A percentile compares a stretch with the other conserved stretches of the same genome.
Conservation (phyloP, 179 eudicot genomes). For the Heliamphora pulchella region DNA sequence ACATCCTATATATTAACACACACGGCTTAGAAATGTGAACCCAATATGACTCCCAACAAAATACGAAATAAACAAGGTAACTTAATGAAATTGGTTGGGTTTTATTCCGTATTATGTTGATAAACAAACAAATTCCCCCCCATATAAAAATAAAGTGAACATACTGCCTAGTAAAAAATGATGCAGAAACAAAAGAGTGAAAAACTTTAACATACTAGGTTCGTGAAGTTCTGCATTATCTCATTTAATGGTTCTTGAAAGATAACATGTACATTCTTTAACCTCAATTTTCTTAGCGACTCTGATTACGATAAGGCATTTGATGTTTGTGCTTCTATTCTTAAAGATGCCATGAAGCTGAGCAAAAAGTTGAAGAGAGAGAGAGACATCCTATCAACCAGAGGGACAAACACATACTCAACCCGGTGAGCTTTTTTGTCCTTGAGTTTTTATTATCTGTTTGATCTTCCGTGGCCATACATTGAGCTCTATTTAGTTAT, state of each 20-base stretch:
- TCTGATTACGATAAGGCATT: neutral
- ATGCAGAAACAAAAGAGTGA: no score
- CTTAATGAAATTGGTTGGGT: no score
- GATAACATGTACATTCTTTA: neutral
- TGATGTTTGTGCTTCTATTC: constrained; percentile 18
- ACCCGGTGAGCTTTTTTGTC: constrained; percentile 42
- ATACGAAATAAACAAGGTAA: no score
- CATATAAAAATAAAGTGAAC: no score
- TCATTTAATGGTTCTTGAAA: constrained; percentile 11
- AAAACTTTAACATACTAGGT: no score
- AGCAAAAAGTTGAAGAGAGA: constrained; percentile 68
- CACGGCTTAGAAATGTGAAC: no score
- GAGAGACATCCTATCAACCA: constrained; percentile 83
- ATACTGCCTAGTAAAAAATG: no score
- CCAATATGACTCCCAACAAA: no score
- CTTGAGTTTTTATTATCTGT: neutral
- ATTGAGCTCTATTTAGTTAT: neutral
- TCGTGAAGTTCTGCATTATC: neutral
- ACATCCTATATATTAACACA: no score
- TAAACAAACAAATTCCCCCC: no score
- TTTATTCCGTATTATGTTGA: no score
- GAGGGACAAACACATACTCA: constrained; percentile 62
- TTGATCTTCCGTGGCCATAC: neutral
- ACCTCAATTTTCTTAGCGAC: constrained; percentile 6
- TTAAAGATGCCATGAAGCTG: constrained; percentile 78